Conservation (phyloP, 306 rosid species). For the Prunus padus region DNA sequence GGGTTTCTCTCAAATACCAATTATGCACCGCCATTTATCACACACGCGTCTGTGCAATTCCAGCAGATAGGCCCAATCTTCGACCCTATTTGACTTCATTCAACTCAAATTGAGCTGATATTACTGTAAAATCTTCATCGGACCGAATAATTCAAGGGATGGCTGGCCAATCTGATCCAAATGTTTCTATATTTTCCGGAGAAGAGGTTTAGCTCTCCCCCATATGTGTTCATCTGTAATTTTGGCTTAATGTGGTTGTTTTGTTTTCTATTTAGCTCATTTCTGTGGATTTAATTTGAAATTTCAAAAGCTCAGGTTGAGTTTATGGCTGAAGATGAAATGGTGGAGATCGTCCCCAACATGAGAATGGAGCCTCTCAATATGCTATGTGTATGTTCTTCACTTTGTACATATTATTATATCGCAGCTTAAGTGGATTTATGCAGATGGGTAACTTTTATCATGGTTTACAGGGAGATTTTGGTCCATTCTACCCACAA, state of each 20-base stretch:
- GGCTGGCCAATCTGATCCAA: slow-evolving; percentile 50
- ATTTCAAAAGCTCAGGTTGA: slow-evolving; percentile 50
- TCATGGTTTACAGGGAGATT: slow-evolving; percentile 67
- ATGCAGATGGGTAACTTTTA: background rate
- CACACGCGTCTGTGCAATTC: background rate
- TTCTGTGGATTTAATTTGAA: background rate
- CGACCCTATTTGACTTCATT: background rate
- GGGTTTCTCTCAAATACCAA: slow-evolving; percentile 11
- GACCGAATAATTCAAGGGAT: background rate
- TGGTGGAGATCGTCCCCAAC: slow-evolving; percentile 74
- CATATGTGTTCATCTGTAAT: background rate
- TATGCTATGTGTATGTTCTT: slow-evolving; percentile 54
- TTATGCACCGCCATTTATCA: background rate
- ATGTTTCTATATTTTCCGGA: slow-evolving; percentile 34
- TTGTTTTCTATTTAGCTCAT: background rate
- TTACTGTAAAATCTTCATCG: background rate
- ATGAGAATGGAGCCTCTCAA: slow-evolving; percentile 80
- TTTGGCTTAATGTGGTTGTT: background rate
- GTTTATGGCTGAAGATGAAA: slow-evolving; percentile 83
- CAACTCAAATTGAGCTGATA: background rate
- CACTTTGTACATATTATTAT: slow-evolving; percentile 2
- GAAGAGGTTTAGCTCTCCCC: slow-evolving; percentile 40
- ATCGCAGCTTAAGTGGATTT: background rate
- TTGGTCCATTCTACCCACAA: slow-evolving; percentile 84
- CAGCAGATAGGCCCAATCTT: background rate